Base-by-base conservation (phyloP, 257 asterid species). In the Apocynum venetum region DNA sequence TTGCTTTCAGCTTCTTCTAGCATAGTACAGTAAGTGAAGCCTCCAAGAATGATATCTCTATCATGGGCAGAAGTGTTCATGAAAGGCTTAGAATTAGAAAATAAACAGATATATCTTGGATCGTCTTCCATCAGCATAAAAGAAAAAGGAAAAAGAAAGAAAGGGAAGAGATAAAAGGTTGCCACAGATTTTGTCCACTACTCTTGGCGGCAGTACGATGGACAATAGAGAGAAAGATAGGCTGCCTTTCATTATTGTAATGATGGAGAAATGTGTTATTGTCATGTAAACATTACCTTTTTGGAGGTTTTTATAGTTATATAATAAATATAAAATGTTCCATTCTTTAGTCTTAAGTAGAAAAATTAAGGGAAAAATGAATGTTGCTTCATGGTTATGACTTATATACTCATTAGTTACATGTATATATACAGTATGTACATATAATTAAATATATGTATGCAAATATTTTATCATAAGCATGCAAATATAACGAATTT, bases 1-100 rank as follows among this genome's bases (percentile, higher is more conserved):
- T 73, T 78, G n/a, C 76, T 48, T 76, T 71, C 81, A 75, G 79
- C 76, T 78, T 73, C 69, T 81, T 85, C 73, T 77, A 70, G 64
- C 81, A 52, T 5, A 48, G 75, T 40, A 75, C 53, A 51, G 78
- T 73, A 63, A 74, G 9, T 67, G 56, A 77, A 69, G 80, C 53
- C 67, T 73, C 56, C 56, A 57, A 80, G 80, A 53, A 80, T 83
- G 80, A 79, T 83, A 77, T 84, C 72, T 67, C 48, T 65, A 40
- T 65, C 31, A 65, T 65, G 71, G 71, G 49, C 47, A 65, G 31
- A 40, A 67, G 47, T 43, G 72, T 20, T 67, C 36, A 43, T 53
- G 60, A 53, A 14, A 67, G 72, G 52, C 14, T 67, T 10, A 41
- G 72, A 41, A 67, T 57, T 71, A 20, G 43, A 35, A 49, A 20